Evolutionary conservation across 768 basidiomycete genomes (phyloP).

Genomic region (Mrakia blollopis): DNA sequence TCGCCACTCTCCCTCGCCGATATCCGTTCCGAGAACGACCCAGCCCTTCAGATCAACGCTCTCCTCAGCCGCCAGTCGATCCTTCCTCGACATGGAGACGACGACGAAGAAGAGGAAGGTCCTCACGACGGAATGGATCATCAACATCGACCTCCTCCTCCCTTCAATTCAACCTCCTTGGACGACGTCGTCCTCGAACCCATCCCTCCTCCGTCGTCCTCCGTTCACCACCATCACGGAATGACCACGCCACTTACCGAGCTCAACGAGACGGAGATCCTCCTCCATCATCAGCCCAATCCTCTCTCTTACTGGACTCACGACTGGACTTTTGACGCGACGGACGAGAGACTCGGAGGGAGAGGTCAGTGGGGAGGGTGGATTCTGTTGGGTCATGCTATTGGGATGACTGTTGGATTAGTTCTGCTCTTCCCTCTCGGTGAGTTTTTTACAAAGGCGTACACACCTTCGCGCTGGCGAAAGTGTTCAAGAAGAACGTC

Average conservation of each 20-base stretch:
- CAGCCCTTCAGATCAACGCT: background rate
- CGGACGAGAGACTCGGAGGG: conserved; percentile 44
- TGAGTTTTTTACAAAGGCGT: conserved; percentile 50
- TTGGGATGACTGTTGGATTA: conserved; percentile 72
- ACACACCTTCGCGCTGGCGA: background rate
- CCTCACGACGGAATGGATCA: background rate
- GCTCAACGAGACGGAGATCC: conserved; percentile 72
- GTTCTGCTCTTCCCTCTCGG: conserved; percentile 76
- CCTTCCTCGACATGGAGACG: background rate
- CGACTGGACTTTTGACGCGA: conserved; percentile 54
- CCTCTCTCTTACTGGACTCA: conserved; percentile 75
- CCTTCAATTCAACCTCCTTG: background rate
- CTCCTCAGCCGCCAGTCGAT: background rate
- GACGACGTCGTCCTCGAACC: conserved; percentile 1
- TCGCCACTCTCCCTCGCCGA: background rate
- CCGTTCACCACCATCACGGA: conserved; percentile 20
- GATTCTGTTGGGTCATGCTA: conserved; percentile 62
- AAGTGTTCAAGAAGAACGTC: background rate
- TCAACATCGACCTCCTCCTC: background rate
- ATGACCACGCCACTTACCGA: conserved; percentile 33
- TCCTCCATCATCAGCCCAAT: conserved; percentile 60
- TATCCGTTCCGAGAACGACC: background rate
- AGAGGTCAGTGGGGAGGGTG: conserved; percentile 47
- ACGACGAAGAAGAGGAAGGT: background rate
- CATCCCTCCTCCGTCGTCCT: background rate